Percentiles rank a stretch among this genome's conserved stretches.
Conservation (phyloP, 805 yeast species). For the Schwanniomyces sp. region DNA sequence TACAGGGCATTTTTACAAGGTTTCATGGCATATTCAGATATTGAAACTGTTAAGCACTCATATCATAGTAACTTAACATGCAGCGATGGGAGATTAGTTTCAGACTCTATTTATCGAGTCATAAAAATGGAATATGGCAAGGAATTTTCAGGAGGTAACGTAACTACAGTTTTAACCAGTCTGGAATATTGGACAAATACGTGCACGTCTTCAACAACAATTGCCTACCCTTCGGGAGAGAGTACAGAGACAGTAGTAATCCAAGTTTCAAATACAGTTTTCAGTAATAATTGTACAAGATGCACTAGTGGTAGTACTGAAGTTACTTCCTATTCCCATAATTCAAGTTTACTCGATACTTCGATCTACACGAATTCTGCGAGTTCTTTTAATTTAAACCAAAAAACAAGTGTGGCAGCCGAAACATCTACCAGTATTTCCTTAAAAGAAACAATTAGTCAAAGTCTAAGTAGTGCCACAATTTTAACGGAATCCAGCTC, state of each 20-base stretch:
- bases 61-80: conserved; percentile 9
- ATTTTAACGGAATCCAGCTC: too few species aligned
- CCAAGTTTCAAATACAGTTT: background rate
- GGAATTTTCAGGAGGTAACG: conserved; percentile 1
- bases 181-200: conserved; percentile 4
- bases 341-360: background rate
- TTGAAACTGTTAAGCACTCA: conserved; percentile 6
- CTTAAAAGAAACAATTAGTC: too few species aligned
- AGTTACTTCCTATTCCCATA: background rate
- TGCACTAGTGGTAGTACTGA: background rate
- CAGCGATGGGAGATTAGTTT: conserved; percentile 7
- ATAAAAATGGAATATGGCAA: conserved; percentile 7
- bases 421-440: too few species aligned
- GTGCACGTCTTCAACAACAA: conserved; percentile 1
- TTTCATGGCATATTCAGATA: conserved; percentile 7
- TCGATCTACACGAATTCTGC: background rate
- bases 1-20: conserved; percentile 14
- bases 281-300: background rate
- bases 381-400: background rate
- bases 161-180: conserved; percentile 1
- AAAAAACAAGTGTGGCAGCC: too few species aligned
- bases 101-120: conserved; percentile 2
- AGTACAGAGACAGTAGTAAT: conserved; percentile 3
- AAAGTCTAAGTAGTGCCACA: too few species aligned
- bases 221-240: conserved; percentile 2